Evolutionary conservation across 208 protist genomes (phyloP).

Genomic region (Crithidia sp.): DNA sequence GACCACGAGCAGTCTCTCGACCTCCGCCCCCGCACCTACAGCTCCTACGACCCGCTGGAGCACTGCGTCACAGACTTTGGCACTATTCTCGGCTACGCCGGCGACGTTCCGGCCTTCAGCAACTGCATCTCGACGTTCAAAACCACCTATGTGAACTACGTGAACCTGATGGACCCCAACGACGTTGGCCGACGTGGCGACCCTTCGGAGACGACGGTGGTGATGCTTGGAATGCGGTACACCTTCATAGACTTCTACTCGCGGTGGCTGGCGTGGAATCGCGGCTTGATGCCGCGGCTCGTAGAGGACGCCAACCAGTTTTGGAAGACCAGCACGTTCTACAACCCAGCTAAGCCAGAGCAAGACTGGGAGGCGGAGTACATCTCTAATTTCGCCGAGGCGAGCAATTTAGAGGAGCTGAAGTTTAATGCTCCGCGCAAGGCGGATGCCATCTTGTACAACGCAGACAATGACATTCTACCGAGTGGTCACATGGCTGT

Average conservation of each 20-base stretch:
- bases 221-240: constrained; percentile 54
- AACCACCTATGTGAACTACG: constrained; percentile 36
- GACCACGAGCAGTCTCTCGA: constrained; percentile 16
- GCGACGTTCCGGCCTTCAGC: constrained; percentile 63
- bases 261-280: constrained; percentile 53
- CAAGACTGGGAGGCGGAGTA: constrained; percentile 46
- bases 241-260: constrained; percentile 48
- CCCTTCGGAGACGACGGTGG: constrained; percentile 27
- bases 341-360: constrained; percentile 39
- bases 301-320: constrained; percentile 32
- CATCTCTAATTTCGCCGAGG: constrained; percentile 50
- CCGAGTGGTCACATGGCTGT: constrained; percentile 58
- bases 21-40: background rate
- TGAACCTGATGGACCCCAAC: constrained; percentile 42
- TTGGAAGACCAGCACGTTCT: constrained; percentile 45
- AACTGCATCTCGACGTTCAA: constrained; percentile 56
- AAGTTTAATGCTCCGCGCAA: constrained; percentile 49
- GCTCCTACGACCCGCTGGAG: constrained; percentile 39
- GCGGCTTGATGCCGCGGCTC: constrained; percentile 36
- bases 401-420: constrained; percentile 36
- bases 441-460: constrained; percentile 56
- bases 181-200: constrained; percentile 46
- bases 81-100: constrained; percentile 53
- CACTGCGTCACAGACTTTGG: constrained; percentile 58
- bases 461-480: background rate